Percentiles rank a stretch among this genome's conserved stretches.
These are phyloP conservation scores for Helminthosporium solani DNA, from an alignment of 2,329 filamentous ascomycete species.

Conservation along the genomic window DNA sequence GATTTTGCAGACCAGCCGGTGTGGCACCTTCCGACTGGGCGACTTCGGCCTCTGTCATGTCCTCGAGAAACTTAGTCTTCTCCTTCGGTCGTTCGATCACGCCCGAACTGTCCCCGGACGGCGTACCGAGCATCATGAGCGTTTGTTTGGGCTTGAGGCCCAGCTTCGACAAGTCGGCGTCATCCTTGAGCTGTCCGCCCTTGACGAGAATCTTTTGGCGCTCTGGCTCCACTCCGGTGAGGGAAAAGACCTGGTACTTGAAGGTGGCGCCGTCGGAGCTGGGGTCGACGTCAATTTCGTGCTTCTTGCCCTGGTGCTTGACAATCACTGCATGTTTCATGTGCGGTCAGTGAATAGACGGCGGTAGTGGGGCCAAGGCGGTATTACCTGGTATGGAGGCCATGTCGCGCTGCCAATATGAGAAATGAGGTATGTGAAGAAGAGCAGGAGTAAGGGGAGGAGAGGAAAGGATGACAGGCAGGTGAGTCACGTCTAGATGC, in stretches of 20 bases:
- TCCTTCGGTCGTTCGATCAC: constrained; percentile 73
- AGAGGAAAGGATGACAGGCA: constrained; percentile 11
- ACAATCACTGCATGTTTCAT: constrained; percentile 74
- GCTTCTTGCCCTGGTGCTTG: constrained; percentile 93
- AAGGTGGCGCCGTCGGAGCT: constrained; percentile 84
- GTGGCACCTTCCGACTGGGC: constrained; percentile 80
- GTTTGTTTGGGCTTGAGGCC: constrained; percentile 81
- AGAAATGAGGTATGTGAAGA: constrained; percentile 1
- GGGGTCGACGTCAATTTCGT: constrained; percentile 89
- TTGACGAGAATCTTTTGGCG: constrained; percentile 96
- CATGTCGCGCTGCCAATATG: constrained; percentile 25
- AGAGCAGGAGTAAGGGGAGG: constrained; percentile 9
- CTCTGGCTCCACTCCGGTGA: constrained; percentile 94
- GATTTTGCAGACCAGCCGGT: constrained; percentile 83
- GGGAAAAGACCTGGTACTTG: constrained; percentile 92
- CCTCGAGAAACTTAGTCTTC: constrained; percentile 84
- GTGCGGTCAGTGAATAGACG: constrained; percentile 22
- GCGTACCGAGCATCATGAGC: constrained; percentile 97
- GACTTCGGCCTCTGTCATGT: constrained; percentile 94
- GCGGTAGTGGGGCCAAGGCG: neutral
- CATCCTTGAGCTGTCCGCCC: constrained; percentile 92
- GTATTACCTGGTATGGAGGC: constrained; percentile 39
- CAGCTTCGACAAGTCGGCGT: constrained; percentile 80
- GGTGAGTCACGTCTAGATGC: constrained; percentile 7
- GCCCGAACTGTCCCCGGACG: constrained; percentile 63